phyloP scores from a whole-genome alignment of 177 flowering plant genomes.

The Vitis hybrid region DNA sequence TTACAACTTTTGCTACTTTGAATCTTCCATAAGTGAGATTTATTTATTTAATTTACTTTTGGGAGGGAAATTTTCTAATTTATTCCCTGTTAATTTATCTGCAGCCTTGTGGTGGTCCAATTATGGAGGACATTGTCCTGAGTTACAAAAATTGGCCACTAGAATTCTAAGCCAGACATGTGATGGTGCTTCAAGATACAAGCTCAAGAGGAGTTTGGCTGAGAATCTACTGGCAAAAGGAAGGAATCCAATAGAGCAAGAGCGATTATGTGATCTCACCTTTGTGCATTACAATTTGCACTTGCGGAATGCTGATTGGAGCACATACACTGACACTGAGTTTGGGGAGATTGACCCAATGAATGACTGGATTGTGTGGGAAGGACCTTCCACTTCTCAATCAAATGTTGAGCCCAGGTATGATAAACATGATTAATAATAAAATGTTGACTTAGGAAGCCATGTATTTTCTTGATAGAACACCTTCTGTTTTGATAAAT shows the following conservation, averaged over 20 bases:
- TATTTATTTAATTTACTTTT: too few relatives aligned
- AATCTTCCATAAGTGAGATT: too few relatives aligned
- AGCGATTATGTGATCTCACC: constrained; percentile 32
- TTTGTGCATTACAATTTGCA: constrained; percentile 59
- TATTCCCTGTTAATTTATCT: constrained; percentile 4
- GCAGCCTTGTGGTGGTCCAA: constrained; percentile 75
- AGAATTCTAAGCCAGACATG: constrained; percentile 62
- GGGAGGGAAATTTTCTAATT: not conserved
- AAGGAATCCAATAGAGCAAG: constrained; percentile 33
- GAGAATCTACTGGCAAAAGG: constrained; percentile 45
- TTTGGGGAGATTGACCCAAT: constrained; percentile 33
- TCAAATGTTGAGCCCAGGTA: constrained; percentile 17
- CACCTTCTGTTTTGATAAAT: too few relatives aligned
- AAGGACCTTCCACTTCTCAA: constrained; percentile 10
- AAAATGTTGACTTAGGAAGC: too few relatives aligned
- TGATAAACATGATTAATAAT: not conserved
- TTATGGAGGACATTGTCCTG: constrained; percentile 52
- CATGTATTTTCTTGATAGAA: too few relatives aligned
- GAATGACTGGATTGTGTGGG: constrained; percentile 36
- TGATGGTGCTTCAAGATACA: constrained; percentile 42
- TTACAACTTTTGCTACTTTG: too few relatives aligned
- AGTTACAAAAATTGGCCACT: constrained; percentile 55
- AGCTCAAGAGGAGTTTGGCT: constrained; percentile 43
- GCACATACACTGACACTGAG: not conserved
- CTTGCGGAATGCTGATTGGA: constrained; percentile 22